Conservation (phyloP, 305 asterid species). For the Fraxinus baroniana region DNA sequence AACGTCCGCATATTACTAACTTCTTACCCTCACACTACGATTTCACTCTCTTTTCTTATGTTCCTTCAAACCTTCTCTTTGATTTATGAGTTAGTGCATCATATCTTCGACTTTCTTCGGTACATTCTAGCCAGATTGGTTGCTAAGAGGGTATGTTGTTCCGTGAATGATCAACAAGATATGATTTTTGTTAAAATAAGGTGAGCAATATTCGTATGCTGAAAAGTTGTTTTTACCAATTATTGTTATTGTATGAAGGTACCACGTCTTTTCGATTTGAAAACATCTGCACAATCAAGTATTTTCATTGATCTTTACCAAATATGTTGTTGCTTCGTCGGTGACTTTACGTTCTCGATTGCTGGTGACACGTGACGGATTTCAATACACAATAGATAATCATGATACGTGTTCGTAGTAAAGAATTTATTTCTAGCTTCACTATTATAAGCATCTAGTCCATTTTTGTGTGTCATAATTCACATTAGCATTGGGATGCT, state of each 20-base stretch:
- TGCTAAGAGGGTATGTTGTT: neutral
- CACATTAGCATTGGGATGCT: neutral
- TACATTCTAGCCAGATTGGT: neutral
- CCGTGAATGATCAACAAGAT: neutral
- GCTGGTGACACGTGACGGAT: neutral
- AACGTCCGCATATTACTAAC: neutral
- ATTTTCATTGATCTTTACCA: neutral
- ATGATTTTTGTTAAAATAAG: neutral
- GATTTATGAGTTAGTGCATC: neutral
- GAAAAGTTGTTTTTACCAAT: too few species aligned
- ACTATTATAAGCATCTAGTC: neutral
- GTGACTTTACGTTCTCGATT: neutral
- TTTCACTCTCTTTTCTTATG: neutral
- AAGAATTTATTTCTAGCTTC: neutral
- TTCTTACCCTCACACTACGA: neutral
- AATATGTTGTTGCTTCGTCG: neutral
- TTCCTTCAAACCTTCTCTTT: neutral
- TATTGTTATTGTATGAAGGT: neutral
- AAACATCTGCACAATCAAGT: neutral
- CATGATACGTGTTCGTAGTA: neutral
- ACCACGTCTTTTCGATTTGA: neutral
- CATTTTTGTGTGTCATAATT: neutral
- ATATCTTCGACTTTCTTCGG: too few species aligned
- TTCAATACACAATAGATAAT: neutral
- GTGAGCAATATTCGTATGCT: neutral